Base-by-base conservation (phyloP, 2,329 filamentous ascomycete genomes). In the Juglanconis sp. region DNA sequence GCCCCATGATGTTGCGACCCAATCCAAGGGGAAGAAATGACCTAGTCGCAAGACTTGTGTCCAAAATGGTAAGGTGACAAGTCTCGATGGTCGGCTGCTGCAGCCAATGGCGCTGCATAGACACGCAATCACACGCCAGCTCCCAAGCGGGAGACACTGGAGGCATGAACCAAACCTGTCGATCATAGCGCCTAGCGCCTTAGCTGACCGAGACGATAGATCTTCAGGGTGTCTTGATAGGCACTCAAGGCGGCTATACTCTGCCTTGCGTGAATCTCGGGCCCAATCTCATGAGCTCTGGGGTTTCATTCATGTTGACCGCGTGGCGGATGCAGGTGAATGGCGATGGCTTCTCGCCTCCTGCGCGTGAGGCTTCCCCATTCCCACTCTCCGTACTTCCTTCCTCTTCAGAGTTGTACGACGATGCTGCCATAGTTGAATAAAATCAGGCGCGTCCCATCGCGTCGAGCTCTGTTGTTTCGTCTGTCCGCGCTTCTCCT, bases 61-160 rank as follows among this genome's bases (percentile, higher is more conserved):
- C 48, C 59, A 17, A 36, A 54, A 57, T 10, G 52, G 54, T 57
- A 53, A 57, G 59, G 59, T 61, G 5, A 46, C 54, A 57, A 32
- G 34, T 11, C 17, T 47, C 24, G 42, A 44, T 35, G 4, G 31
- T 46, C 30, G 34, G 47, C 11, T 54, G 53, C 50, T 49, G 32
- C 48, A 50, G 50, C 53, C 59, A 57, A 61, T 61, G 50, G 56
- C 42, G 49, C 35, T n/a, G 31, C 49, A 40, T 9, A 53, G 24
- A n/a, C 34, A 44, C 44, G 17, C 54, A 35, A 53, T 61, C 59
- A 53, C 54, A 57, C 49, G 58, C 47, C 48, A 7, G 38, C n/a
- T 17, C 48, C 30, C 46, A 48, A 3, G 15, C 9, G 17, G 17
- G 24, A 24, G 50, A 42, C 13, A n/a, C 32, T 36, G 48, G 46